Percentiles rank a stretch among this genome's conserved stretches.
phyloP scores from a whole-genome alignment of 2,329 filamentous ascomycete species.

The Sporothrix schenckii region DNA sequence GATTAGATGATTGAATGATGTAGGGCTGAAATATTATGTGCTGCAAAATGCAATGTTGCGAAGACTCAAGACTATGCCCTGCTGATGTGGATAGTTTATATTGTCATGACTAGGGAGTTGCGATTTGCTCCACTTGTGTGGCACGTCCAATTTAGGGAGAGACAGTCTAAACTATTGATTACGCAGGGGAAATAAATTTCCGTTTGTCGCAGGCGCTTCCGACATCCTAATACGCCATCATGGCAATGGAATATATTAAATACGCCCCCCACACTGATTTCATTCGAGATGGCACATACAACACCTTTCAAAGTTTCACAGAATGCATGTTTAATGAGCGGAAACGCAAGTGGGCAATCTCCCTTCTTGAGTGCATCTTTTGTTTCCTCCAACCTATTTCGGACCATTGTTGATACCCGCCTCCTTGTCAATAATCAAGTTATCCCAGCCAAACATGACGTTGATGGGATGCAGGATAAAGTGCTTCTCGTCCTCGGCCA shows the following conservation, averaged over 20 bases:
- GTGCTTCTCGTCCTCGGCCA: conserved; percentile 29
- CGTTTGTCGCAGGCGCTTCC: neutral
- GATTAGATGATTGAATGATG: neutral
- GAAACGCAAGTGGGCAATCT: neutral
- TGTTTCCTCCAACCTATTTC: neutral
- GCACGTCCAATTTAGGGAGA: neutral
- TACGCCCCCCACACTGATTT: too few relatives aligned
- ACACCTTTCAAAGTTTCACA: neutral
- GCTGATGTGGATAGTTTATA: neutral
- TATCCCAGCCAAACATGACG: conserved; percentile 32
- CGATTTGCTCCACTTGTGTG: neutral
- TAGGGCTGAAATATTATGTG: neutral
- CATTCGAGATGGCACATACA: too few relatives aligned
- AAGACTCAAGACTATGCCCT: neutral
- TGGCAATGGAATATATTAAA: neutral
- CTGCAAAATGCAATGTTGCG: too few relatives aligned
- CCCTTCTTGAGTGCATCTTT: neutral
- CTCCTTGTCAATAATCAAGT: conserved; percentile 29
- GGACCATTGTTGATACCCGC: conserved; percentile 18
- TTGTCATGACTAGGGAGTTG: neutral
- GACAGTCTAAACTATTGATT: neutral
- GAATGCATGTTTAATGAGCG: neutral
- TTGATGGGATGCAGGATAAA: conserved; percentile 29
- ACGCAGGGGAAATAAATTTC: conserved; percentile 2
- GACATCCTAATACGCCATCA: neutral